Evolutionary conservation across 2,329 filamentous ascomycete genomes (phyloP).

Genomic region (Fusarium annulatum): DNA sequence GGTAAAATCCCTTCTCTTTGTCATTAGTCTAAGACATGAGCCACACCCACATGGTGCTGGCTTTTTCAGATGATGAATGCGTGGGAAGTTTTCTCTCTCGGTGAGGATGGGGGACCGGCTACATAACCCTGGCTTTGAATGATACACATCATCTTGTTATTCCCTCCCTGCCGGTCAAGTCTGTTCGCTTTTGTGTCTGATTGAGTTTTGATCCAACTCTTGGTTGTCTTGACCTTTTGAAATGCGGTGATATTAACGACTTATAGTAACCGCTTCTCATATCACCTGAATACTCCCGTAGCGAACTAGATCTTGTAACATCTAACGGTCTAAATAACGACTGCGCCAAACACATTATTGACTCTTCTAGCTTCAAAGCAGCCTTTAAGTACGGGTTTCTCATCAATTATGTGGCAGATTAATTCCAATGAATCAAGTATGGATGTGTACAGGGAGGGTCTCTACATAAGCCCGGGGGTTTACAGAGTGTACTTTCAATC

Average conservation of each 20-base stretch:
- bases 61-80: background rate
- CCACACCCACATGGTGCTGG: background rate
- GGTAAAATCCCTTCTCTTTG: background rate
- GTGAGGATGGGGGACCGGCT: background rate
- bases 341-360: background rate
- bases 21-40: background rate
- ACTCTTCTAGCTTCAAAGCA: background rate
- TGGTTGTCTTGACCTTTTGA: background rate
- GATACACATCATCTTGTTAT: background rate
- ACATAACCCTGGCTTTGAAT: background rate
- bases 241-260: background rate
- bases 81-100: background rate
- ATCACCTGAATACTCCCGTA: background rate
- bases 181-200: background rate
- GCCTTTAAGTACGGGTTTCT: background rate
- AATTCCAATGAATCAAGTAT: background rate
- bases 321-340: background rate
- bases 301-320: background rate
- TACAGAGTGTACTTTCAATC: background rate
- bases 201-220: background rate
- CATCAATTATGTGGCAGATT: background rate
- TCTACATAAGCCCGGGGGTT: background rate
- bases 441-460: background rate
- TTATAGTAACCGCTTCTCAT: background rate
- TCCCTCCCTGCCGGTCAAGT: background rate